phyloP scores from a whole-genome alignment of 495 filamentous ascomycete genomes.

The Staphylotrichum tortipilum region DNA sequence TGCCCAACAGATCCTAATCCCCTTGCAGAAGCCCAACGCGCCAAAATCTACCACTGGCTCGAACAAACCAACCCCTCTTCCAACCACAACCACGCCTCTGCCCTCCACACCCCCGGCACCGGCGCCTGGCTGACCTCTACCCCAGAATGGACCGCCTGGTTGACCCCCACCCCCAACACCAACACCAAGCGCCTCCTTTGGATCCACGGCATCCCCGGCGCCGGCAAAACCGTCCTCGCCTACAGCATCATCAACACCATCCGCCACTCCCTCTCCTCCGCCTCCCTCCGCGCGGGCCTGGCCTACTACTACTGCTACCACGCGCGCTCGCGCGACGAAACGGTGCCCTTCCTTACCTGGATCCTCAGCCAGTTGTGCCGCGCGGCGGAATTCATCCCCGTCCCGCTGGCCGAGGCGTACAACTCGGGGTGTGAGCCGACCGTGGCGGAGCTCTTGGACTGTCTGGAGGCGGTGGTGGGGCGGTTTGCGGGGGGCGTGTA shows the following conservation, averaged over 20 bases:
- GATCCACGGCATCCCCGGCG: conserved; percentile 33
- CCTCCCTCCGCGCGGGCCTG: background rate
- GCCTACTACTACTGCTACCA: conserved; percentile 35
- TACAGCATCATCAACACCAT: conserved; percentile 23
- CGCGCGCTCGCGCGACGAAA: conserved; percentile 26
- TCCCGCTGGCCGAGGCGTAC: conserved; percentile 5
- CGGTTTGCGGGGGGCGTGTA: conserved; percentile 12
- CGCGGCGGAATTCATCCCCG: conserved; percentile 16
- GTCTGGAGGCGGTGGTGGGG: conserved; percentile 5
- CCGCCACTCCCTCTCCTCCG: too few species aligned
- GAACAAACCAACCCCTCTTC: conserved; percentile 7
- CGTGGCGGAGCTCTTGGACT: conserved; percentile 4
- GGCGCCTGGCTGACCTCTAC: conserved; percentile 18
- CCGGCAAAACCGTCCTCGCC: conserved; percentile 33
- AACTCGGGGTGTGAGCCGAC: background rate
- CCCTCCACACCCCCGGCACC: conserved; percentile 9
- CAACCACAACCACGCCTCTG: conserved; percentile 11
- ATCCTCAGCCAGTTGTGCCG: conserved; percentile 25
- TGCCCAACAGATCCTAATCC: too few species aligned
- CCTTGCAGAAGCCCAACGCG: background rate
- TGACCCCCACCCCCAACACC: background rate
- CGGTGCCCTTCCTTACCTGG: conserved; percentile 21
- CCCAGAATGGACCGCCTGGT: conserved; percentile 16
- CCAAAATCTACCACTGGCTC: conserved; percentile 2
- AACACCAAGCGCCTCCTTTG: conserved; percentile 29